Base-by-base conservation (phyloP, 805 yeast species). In the Wickerhamomyces subpelliculosus region DNA sequence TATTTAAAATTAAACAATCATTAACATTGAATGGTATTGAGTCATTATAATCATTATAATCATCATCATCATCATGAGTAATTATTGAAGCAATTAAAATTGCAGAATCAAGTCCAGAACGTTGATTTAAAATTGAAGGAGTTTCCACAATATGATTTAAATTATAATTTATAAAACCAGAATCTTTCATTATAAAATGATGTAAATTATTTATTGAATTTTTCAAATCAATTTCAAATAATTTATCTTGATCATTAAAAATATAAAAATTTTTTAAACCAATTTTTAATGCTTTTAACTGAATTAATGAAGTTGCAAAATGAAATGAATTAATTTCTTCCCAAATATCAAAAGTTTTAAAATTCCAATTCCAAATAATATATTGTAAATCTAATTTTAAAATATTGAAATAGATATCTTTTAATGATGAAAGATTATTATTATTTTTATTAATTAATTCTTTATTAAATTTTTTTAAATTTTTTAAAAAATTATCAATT, bases 301-400 rank as follows among this genome's bases (percentile, higher is more conserved):
- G 96, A 4, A 80, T 75, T 49, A 84, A 58, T 12, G 82, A 65
- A 2, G 95, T 89, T 60, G 86, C 90, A 44, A 87, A 79, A 58
- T 89, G 97, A 35, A 65, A 51, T 0, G 89, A 77, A 42, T 76
- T 55, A 35, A 84, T 67, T 59, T 89, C 97, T 62, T 89, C 97
- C 97, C 97, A 89, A 30, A 89, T 65, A 61, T 89, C 97, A 62
- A 84, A 90, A n/a, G 86, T 80, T 5, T 61, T 58, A 10, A 60
- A 55, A 11, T 61, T 51, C 96, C 96, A 90, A 49, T 73, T 68
- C 5, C 59, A 52, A 14, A 71, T 45, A 18, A 84, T 69, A 49
- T 79, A 90, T 36, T 68, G 62, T 50, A 89, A 70, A 61, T 89
- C 97, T 2, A 80, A 79, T 52, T 73, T 74, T 17, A 88, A 49